Conservation (phyloP, 1,284 basidiomycete genomes). For the Thelephora terrestris region DNA sequence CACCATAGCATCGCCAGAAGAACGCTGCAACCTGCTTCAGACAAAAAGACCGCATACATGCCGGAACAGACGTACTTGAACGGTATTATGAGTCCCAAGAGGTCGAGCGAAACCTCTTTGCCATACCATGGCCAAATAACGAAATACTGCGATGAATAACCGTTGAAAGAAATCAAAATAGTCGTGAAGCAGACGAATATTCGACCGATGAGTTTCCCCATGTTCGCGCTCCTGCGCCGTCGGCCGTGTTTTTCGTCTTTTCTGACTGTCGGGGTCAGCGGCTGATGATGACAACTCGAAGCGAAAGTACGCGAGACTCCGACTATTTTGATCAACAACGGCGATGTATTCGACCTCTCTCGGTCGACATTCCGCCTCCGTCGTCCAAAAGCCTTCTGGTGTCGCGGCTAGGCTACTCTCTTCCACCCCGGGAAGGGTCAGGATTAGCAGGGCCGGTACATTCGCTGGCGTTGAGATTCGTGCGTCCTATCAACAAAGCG, state of each 20-base stretch:
- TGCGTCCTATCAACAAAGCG: too few species aligned
- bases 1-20: slow-evolving; percentile 71
- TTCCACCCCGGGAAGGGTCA: neutral
- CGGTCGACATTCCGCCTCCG: slow-evolving; percentile 1
- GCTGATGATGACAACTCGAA: slow-evolving; percentile 1
- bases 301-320: slow-evolving; percentile 2
- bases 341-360: neutral
- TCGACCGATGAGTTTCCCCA: slow-evolving; percentile 44
- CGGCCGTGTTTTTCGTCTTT: too few species aligned
- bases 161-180: slow-evolving; percentile 78
- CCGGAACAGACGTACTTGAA: slow-evolving; percentile 66
- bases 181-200: slow-evolving; percentile 65
- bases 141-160: slow-evolving; percentile 82
- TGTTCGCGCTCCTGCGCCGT: slow-evolving; percentile 13
- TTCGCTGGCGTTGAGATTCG: too few species aligned
- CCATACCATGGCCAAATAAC: slow-evolving; percentile 92
- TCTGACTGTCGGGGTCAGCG: too few species aligned
- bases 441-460: too few species aligned
- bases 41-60: slow-evolving; percentile 2
- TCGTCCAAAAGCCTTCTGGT: neutral
- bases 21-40: slow-evolving; percentile 32
- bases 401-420: neutral
- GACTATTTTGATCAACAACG: slow-evolving; percentile 1
- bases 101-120: slow-evolving; percentile 54
- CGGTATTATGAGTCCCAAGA: slow-evolving; percentile 65